These are phyloP conservation scores for Hypoxylon sp. DNA, from an alignment of 2,329 filamentous ascomycete genomes.

Conservation along the genomic window DNA sequence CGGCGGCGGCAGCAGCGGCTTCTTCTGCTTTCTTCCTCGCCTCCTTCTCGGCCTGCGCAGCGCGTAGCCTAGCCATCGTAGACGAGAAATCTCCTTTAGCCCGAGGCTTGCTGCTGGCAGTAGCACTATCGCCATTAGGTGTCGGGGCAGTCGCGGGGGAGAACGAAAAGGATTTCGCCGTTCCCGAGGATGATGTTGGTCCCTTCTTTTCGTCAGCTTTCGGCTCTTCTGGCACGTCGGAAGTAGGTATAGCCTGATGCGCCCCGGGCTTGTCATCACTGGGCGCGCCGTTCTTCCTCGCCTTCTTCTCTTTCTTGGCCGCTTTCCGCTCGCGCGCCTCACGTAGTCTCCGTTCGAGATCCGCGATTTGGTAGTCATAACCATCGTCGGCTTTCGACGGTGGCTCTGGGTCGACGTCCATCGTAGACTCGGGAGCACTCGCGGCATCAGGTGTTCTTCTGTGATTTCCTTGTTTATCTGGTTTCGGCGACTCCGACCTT, in stretches of 20 bases:
- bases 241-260: constrained; percentile 35
- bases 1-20: constrained; percentile 39
- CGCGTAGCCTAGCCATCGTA: constrained; percentile 69
- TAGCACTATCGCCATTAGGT: not conserved
- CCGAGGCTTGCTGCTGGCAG: constrained; percentile 45
- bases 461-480: constrained; percentile 45
- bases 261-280: constrained; percentile 30
- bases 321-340: constrained; percentile 54
- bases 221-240: constrained; percentile 43
- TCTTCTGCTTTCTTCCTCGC: constrained; percentile 62
- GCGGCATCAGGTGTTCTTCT: constrained; percentile 48
- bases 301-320: constrained; percentile 59
- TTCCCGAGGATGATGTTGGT: constrained; percentile 12
- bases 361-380: constrained; percentile 59
- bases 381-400: constrained; percentile 44
- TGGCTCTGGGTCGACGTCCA: constrained; percentile 39
- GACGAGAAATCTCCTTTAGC: constrained; percentile 51
- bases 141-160: constrained; percentile 11
- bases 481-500: not conserved
- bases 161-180: constrained; percentile 41
- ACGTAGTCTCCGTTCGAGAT: constrained; percentile 59
- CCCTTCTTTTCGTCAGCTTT: constrained; percentile 58
- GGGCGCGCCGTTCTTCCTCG: constrained; percentile 9
- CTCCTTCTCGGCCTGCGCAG: constrained; percentile 70
- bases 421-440: constrained; percentile 18